These are phyloP conservation scores for Castanopsis chinensis DNA, from an alignment of 306 rosid genomes.

Conservation along the genomic window DNA sequence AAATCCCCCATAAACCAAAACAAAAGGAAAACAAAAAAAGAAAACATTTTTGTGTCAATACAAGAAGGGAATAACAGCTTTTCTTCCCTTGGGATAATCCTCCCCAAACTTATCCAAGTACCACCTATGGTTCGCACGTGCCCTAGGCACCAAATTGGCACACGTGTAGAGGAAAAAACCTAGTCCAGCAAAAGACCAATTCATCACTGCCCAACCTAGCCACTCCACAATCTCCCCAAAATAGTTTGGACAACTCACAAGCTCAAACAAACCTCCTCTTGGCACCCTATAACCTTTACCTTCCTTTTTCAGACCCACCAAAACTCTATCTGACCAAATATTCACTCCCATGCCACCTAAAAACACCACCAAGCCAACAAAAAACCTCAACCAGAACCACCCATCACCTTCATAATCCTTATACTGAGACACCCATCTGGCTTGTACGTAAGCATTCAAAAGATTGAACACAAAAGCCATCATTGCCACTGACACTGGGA, in stretches of 20 bases:
- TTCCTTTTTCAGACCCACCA: constrained; percentile 50
- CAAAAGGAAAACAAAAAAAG: not conserved
- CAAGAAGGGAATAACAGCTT: constrained; percentile 74
- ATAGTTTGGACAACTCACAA: constrained; percentile 80
- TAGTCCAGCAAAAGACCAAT: constrained; percentile 67
- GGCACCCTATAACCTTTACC: constrained; percentile 77
- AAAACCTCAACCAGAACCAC: constrained; percentile 52
- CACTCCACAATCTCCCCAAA: constrained; percentile 81
- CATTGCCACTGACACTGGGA: constrained; percentile 52
- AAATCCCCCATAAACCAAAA: not conserved
- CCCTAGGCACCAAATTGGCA: constrained; percentile 81
- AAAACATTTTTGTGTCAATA: constrained; percentile 30
- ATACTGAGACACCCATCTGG: constrained; percentile 65
- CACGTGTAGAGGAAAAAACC: constrained; percentile 69
- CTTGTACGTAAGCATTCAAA: constrained; percentile 64
- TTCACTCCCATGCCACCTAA: constrained; percentile 58
- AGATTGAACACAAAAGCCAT: constrained; percentile 56
- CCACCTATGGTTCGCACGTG: constrained; percentile 65
- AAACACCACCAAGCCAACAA: constrained; percentile 42
- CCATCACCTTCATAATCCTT: constrained; percentile 26
- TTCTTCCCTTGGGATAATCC: constrained; percentile 69
- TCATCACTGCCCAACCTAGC: constrained; percentile 83
- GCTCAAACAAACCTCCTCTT: constrained; percentile 63
- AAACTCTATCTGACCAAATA: constrained; percentile 56
- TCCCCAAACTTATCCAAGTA: constrained; percentile 80